phyloP scores from a whole-genome alignment of 2,329 filamentous ascomycete genomes.

The Exophiala sp. region DNA sequence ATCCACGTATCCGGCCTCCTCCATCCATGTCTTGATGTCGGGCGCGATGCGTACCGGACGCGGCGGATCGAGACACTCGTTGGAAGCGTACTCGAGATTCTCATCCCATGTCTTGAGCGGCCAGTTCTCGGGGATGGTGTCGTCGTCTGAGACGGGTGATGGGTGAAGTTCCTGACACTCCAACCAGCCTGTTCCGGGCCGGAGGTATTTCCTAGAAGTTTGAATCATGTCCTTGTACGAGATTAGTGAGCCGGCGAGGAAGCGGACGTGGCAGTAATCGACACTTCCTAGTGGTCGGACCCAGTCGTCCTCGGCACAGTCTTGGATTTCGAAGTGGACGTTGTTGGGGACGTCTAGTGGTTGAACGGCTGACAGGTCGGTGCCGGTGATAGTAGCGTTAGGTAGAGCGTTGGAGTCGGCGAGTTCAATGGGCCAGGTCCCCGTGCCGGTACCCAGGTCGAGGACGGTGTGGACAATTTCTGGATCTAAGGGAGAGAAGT shows the following conservation, averaged over 20 bases:
- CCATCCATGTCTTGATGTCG: constrained; percentile 52
- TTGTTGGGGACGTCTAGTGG: constrained; percentile 66
- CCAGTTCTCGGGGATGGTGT: constrained; percentile 49
- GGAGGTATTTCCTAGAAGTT: constrained; percentile 51
- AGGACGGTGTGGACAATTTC: constrained; percentile 44
- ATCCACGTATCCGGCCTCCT: constrained; percentile 56
- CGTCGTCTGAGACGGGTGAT: constrained; percentile 52
- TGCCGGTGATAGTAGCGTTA: constrained; percentile 57
- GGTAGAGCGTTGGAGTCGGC: constrained; percentile 53
- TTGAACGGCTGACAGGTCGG: constrained; percentile 66
- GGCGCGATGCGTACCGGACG: constrained; percentile 53
- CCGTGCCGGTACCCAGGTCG: constrained; percentile 60
- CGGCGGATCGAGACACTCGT: constrained; percentile 40
- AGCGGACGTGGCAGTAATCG: constrained; percentile 59
- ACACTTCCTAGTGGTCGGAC: constrained; percentile 49
- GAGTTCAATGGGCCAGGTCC: constrained; percentile 68
- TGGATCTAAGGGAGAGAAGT: constrained; percentile 47
- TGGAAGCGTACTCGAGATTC: constrained; percentile 41
- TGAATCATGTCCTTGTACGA: constrained; percentile 56
- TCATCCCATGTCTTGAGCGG: constrained; percentile 50
- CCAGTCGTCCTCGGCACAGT: constrained; percentile 61
- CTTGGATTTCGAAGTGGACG: constrained; percentile 70
- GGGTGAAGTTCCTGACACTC: constrained; percentile 46
- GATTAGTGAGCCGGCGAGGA: constrained; percentile 56
- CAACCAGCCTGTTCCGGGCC: constrained; percentile 52